Evolutionary conservation across 2,329 filamentous ascomycete genomes (phyloP).

Genomic region (Mollisiaceae sp.): DNA sequence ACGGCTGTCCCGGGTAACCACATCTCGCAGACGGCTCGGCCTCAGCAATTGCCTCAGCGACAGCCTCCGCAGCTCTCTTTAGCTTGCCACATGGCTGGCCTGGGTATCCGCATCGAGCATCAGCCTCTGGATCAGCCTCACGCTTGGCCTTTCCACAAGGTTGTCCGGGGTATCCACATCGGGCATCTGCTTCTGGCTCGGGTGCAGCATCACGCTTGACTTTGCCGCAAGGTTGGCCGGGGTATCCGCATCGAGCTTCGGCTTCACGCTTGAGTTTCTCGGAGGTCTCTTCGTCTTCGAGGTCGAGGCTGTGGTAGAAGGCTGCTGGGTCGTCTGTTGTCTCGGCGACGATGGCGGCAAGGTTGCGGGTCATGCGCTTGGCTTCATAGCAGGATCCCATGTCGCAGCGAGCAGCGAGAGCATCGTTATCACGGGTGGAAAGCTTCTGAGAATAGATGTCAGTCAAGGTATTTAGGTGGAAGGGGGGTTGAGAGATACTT

Average conservation of each 20-base stretch:
- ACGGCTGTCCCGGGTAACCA: conserved; percentile 27
- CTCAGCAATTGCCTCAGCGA: conserved; percentile 27
- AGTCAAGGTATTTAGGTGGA: background rate
- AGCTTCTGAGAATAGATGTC: background rate
- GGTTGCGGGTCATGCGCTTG: conserved; percentile 48
- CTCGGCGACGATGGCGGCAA: conserved; percentile 41
- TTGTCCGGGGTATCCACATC: conserved; percentile 26
- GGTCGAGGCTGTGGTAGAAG: conserved; percentile 16
- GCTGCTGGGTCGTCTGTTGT: conserved; percentile 21
- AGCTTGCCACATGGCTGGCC: conserved; percentile 38
- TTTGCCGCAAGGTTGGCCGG: conserved; percentile 37
- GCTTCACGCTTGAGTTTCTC: conserved; percentile 24
- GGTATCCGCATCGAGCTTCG: conserved; percentile 32
- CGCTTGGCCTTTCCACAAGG: conserved; percentile 23
- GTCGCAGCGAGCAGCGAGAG: conserved; percentile 43
- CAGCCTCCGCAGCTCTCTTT: conserved; percentile 39
- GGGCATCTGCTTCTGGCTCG: conserved; percentile 25
- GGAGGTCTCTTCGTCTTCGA: conserved; percentile 15
- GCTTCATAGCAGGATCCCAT: conserved; percentile 50
- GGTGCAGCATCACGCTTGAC: conserved; percentile 39
- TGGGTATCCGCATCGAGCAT: conserved; percentile 32
- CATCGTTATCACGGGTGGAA: background rate
- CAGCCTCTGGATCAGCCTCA: conserved; percentile 19
- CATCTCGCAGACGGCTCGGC: conserved; percentile 23
- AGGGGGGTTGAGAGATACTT: background rate